phyloP scores from a whole-genome alignment of 495 filamentous ascomycete species.

The Parathielavia hyrcaniae region DNA sequence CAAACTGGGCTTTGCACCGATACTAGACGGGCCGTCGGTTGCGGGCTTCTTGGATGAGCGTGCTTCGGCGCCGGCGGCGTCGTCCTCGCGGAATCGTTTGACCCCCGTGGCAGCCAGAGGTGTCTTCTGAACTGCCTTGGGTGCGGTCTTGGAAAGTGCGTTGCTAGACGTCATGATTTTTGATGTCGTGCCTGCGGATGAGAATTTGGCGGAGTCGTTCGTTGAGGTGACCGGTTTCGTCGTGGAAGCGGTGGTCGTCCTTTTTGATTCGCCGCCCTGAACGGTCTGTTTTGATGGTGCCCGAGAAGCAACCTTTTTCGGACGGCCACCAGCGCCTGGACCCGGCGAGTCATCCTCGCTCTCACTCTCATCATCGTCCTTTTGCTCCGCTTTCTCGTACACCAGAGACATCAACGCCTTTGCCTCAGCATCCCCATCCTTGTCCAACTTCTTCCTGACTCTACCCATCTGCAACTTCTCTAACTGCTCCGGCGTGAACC shows the following conservation, averaged over 20 bases:
- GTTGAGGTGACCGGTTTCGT: slow-evolving; percentile 10
- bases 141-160: slow-evolving; percentile 12
- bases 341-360: slow-evolving; percentile 19
- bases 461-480: slow-evolving; percentile 64
- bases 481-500: slow-evolving; percentile 51
- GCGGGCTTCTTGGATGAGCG: slow-evolving; percentile 39
- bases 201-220: slow-evolving; percentile 10
- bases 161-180: slow-evolving; percentile 6
- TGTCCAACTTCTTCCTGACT: slow-evolving; percentile 55
- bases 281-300: slow-evolving; percentile 8
- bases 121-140: slow-evolving; percentile 6
- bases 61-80: slow-evolving; percentile 29
- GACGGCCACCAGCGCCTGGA: slow-evolving; percentile 12
- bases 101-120: slow-evolving; percentile 3
- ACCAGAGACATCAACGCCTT: slow-evolving; percentile 41
- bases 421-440: slow-evolving; percentile 58
- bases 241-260: slow-evolving; percentile 1
- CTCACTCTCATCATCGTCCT: slow-evolving; percentile 23
- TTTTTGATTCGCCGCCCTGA: slow-evolving; percentile 14
- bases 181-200: not conserved
- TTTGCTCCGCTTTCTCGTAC: slow-evolving; percentile 34
- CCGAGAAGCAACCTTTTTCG: slow-evolving; percentile 5
- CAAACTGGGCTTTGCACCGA: slow-evolving; percentile 7
- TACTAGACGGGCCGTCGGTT: slow-evolving; percentile 23
- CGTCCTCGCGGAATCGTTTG: slow-evolving; percentile 38